These are phyloP conservation scores for Raphanus sativus DNA, from an alignment of 345 rosid genomes.

Conservation along the genomic window DNA sequence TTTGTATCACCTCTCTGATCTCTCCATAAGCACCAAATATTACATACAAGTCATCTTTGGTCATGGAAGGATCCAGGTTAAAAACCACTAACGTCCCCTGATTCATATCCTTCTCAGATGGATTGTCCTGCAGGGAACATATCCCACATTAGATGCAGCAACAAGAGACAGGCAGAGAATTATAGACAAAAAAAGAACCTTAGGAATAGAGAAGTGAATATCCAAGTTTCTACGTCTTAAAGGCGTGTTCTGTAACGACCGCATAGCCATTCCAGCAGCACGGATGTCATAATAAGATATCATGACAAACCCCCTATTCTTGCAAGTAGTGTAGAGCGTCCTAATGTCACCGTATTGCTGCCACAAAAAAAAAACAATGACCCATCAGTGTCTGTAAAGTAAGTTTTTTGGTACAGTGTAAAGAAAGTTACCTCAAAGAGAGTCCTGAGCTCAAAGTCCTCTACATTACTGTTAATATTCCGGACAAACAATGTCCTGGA, in stretches of 20 bases:
- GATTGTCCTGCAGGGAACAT: slow-evolving; percentile 56
- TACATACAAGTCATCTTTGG: slow-evolving; percentile 75
- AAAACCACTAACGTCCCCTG: slow-evolving; percentile 81
- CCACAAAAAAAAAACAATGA: slow-evolving; percentile 18
- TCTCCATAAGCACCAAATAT: slow-evolving; percentile 81
- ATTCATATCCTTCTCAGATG: slow-evolving; percentile 68
- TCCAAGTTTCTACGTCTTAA: slow-evolving; percentile 81
- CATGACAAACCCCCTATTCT: slow-evolving; percentile 91
- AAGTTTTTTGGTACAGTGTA: not conserved
- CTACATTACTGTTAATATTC: slow-evolving; percentile 80
- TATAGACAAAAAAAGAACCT: slow-evolving; percentile 40
- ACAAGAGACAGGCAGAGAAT: not conserved
- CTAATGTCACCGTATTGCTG: slow-evolving; percentile 87
- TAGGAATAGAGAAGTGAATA: slow-evolving; percentile 86
- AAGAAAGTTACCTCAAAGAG: slow-evolving; percentile 57
- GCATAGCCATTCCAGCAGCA: slow-evolving; percentile 80
- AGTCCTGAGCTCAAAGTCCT: slow-evolving; percentile 63
- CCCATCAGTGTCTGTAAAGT: slow-evolving; percentile 24
- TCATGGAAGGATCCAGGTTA: slow-evolving; percentile 77
- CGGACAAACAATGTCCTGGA: slow-evolving; percentile 78
- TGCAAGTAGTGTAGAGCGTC: slow-evolving; percentile 77
- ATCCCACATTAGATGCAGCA: not conserved
- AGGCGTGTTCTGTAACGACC: slow-evolving; percentile 76
- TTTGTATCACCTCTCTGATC: slow-evolving; percentile 65
- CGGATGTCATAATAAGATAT: slow-evolving; percentile 88